Evolutionary conservation across 2,329 filamentous ascomycete species (phyloP), one percentile per base, ranked within the genome.

Genomic region (Beauveria australis): DNA sequence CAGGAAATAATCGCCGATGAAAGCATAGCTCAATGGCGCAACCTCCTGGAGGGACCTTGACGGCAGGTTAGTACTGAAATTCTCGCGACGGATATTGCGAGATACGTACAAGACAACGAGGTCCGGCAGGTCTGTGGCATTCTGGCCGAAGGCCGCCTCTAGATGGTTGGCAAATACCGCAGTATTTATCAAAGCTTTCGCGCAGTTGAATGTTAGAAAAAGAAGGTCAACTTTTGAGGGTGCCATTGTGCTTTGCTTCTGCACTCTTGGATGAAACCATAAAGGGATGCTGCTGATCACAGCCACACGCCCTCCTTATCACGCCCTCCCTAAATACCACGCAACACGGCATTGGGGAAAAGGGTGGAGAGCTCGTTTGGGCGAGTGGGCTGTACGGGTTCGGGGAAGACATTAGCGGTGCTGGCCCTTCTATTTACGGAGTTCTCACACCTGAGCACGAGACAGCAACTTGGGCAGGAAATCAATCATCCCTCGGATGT

Each of bases 121-220:
- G 62, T 84, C 79, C 8, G 81, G 81, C 64, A 85, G 69, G 52
- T 70, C 71, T 3, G 75, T 72, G 24, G 72, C 71, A 71, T 79
- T 79, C 63, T 79, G 72, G 62, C 71, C 73, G 61, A 94, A 81
- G 24, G 79, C 78, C 64, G 73, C 71, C 69, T 88, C 84, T 65
- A 96, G 77, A 68, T 92, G 86, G 12, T 82, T 76, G 16, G 89
- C 86, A 68, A 97, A 91, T 56, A 84, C 79, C 43, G 85, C 78
- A 24, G 86, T 78, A 66, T 92, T 81, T 68, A 96, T 84, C 9
- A 85, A 75, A 59, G 80, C 80, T 66, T 90, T 89, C 37, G 83
- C 93, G 69, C 91, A 95, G 72, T 97, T 97, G 78, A 94, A 96
- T 12, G 92, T 96, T 59, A 96, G 74, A 64, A 96, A 81, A 68